These are phyloP conservation scores for Pseudotsuga menziesii DNA, from an alignment of 75 land plant species.

Conservation along the genomic window DNA sequence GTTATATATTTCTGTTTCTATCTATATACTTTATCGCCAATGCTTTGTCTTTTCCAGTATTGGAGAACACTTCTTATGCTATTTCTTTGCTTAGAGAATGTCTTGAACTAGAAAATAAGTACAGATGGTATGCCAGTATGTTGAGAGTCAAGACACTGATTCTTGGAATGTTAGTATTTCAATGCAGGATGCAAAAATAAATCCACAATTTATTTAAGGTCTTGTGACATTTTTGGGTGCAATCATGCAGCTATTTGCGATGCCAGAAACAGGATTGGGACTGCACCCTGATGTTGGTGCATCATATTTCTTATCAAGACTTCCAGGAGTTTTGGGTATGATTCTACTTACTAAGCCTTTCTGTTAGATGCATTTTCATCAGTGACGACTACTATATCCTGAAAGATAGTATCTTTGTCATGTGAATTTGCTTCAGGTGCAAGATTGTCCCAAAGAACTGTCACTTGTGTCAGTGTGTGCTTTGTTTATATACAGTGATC, in stretches of 20 bases:
- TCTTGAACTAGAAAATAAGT: not conserved
- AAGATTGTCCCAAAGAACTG: not conserved
- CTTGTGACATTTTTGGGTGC: not conserved
- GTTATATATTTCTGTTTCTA: not conserved
- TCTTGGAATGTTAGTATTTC: not conserved
- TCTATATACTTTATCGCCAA: not conserved
- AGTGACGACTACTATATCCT: not conserved
- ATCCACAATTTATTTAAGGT: not conserved
- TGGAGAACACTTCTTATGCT: not conserved
- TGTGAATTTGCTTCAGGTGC: not conserved
- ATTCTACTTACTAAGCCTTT: not conserved
- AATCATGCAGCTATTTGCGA: conserved; percentile 73
- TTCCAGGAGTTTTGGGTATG: conserved; percentile 86
- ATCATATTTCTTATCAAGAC: conserved; percentile 82
- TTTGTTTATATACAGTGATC: not conserved
- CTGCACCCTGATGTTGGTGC: conserved; percentile 97
- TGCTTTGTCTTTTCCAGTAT: not conserved
- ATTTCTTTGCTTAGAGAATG: not conserved
- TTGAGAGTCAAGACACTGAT: not conserved
- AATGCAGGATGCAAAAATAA: not conserved
- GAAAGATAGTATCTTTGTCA: not conserved
- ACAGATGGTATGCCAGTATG: not conserved
- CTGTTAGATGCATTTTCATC: not conserved
- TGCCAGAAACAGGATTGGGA: conserved; percentile 97
- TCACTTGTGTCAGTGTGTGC: not conserved